phyloP scores from a whole-genome alignment of 2,329 filamentous ascomycete genomes.

The Coniochaeta sp. region DNA sequence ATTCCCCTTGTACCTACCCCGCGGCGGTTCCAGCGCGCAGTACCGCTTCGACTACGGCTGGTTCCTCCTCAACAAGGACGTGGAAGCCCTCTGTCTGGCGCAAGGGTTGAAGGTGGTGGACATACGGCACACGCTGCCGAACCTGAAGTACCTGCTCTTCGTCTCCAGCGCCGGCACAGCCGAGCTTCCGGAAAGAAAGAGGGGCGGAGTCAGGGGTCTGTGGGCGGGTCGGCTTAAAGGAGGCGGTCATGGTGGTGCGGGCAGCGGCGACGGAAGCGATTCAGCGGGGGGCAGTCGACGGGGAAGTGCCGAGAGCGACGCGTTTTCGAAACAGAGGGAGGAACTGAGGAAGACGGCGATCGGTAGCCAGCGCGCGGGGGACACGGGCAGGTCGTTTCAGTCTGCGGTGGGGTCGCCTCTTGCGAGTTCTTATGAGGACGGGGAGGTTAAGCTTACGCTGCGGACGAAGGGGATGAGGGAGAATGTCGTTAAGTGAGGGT shows the following conservation, averaged over 20 bases:
- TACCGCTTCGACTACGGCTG: constrained; percentile 96
- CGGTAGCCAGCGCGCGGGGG: constrained; percentile 18
- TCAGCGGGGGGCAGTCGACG: constrained; percentile 20
- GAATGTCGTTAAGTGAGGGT: constrained; percentile 8
- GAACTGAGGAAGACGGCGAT: constrained; percentile 31
- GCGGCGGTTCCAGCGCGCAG: constrained; percentile 58
- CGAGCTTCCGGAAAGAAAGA: constrained; percentile 54
- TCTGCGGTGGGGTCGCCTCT: constrained; percentile 7
- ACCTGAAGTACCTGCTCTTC: constrained; percentile 87
- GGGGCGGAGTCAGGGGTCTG: constrained; percentile 53
- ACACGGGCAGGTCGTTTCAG: not conserved
- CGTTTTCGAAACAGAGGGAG: constrained; percentile 30
- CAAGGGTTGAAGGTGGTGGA: constrained; percentile 78
- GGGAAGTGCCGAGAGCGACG: constrained; percentile 37
- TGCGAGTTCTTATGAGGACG: constrained; percentile 35
- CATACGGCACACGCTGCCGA: constrained; percentile 85
- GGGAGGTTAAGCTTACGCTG: constrained; percentile 39
- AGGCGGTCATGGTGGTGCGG: constrained; percentile 19
- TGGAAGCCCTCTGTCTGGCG: constrained; percentile 60
- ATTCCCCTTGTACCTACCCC: constrained; percentile 70
- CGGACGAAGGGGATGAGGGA: constrained; percentile 51
- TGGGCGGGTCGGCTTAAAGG: constrained; percentile 42
- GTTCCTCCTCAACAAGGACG: constrained; percentile 94
- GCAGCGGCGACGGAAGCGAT: constrained; percentile 26
- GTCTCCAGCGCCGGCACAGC: constrained; percentile 74